Base-by-base conservation (phyloP, 352 stramenopile species). In the Lagenidium sp. region DNA sequence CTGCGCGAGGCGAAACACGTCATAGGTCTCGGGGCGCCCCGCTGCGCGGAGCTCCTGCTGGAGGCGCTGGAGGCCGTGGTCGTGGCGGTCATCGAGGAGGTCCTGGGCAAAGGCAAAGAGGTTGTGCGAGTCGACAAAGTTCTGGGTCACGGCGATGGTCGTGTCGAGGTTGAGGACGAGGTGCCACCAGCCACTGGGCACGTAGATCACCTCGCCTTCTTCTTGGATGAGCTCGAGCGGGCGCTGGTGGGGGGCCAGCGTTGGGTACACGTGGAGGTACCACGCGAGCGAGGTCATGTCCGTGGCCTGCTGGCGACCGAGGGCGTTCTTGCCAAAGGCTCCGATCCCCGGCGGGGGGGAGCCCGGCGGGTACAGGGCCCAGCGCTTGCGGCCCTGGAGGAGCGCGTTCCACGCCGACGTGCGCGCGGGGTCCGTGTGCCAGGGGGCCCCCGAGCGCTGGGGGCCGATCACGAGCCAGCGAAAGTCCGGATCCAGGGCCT, bases 101-200 rank as follows among this genome's bases (percentile, higher is more conserved):
- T 91, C 79, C 19, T 87, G 69, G 26, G 78, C 61, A 36, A 94
- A 94, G 50, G 68, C 59, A 6, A 81, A 24, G 6, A 80, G 42
- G 50, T 94, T 94, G 53, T 89, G 69, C n/a, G 78, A 77, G 51
- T 94, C 76, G 34, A 94, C 76, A 49, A 95, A 96, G 54, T 99
- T 99, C 47, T 98, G 91, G 2, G 95, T 98, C 35, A 99, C 80
- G 5, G 95, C 95, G 24, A 98, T 84, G 15, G 90, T 97, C 23
- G 76, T 55, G 22, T 94, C 85, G 11, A 98, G 70, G 58, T 99
- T 99, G 36, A 99, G 65, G 16, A 99, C 95, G 38, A 91, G 73
- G 54, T 99, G 95, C 95, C 95, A 98, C 95, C 95, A 99, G 15
- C 95, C 94, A 50, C 91, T 95, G 5, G 95, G 95, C 19, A 99